phyloP scores from a whole-genome alignment of 163 green algal species.

The Coccomyxa subellipsoidea region DNA sequence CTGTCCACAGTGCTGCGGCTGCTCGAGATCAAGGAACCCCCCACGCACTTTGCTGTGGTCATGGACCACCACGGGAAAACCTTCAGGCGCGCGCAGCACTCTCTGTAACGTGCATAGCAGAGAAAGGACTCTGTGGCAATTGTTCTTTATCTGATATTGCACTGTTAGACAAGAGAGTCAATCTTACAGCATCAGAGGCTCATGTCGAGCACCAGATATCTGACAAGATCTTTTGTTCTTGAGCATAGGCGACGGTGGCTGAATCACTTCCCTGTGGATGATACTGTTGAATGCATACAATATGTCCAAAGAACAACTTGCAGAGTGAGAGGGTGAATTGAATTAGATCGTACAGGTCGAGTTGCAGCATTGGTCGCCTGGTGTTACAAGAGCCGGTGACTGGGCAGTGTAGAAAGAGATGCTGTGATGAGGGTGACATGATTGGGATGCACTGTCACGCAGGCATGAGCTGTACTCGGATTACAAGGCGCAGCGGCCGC shows the following conservation, averaged over 20 bases:
- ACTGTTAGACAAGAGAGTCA: neutral
- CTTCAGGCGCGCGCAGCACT: constrained; percentile 33
- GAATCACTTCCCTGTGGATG: no score
- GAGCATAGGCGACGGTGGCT: no score
- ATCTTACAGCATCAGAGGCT: no score
- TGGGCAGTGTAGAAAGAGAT: neutral
- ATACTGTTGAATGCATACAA: no score
- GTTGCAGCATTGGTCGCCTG: no score
- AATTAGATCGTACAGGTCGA: no score
- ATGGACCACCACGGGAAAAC: constrained; percentile 61
- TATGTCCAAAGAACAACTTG: no score
- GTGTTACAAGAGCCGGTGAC: neutral
- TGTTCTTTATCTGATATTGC: neutral
- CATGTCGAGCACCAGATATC: no score
- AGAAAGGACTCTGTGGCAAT: no score
- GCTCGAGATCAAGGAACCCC: constrained; percentile 41
- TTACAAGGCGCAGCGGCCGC: constrained; percentile 67
- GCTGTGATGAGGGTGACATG: neutral
- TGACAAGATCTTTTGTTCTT: no score
- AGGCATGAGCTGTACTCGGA: constrained; percentile 33
- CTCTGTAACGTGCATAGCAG: no score
- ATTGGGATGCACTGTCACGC: neutral
- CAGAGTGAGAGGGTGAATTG: no score
- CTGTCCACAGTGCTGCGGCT: constrained; percentile 42
- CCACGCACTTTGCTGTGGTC: constrained; percentile 67